Evolutionary conservation across 2,329 filamentous ascomycete genomes (phyloP).

Genomic region (Periconia sp.): DNA sequence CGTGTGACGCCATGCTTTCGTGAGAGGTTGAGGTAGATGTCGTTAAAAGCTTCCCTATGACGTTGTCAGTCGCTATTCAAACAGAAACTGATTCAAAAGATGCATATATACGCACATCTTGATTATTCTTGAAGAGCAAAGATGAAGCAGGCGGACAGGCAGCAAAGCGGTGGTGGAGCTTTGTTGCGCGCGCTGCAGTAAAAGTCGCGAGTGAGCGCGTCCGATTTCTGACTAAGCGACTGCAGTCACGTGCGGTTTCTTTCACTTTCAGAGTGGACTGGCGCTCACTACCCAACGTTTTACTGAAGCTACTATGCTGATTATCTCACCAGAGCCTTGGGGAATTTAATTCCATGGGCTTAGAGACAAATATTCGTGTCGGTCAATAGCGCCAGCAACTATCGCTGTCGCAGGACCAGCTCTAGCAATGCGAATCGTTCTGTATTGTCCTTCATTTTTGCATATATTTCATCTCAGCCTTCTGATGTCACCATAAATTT

Average conservation of each 20-base stretch:
- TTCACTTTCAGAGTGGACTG: neutral
- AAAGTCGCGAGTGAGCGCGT: neutral
- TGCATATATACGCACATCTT: neutral
- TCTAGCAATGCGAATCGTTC: no score
- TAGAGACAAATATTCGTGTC: no score
- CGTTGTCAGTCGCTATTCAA: neutral
- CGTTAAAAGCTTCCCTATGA: conserved; percentile 88
- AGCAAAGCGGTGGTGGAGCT: neutral
- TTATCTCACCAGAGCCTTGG: no score
- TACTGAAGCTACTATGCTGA: no score
- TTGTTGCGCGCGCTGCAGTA: neutral
- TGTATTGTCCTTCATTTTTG: no score
- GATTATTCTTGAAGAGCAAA: neutral
- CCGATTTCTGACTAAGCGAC: neutral
- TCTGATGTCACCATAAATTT: no score
- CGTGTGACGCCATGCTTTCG: conserved; percentile 91
- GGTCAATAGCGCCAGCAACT: no score
- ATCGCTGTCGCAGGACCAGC: no score
- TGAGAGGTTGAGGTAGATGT: conserved; percentile 94
- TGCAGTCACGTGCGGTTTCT: neutral
- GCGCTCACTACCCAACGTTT: no score
- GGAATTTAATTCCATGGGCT: no score
- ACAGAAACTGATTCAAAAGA: neutral
- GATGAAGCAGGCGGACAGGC: neutral
- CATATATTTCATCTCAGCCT: no score